These are phyloP conservation scores for Fusarium temperatum DNA, from an alignment of 2,329 filamentous ascomycete species.

Conservation along the genomic window DNA sequence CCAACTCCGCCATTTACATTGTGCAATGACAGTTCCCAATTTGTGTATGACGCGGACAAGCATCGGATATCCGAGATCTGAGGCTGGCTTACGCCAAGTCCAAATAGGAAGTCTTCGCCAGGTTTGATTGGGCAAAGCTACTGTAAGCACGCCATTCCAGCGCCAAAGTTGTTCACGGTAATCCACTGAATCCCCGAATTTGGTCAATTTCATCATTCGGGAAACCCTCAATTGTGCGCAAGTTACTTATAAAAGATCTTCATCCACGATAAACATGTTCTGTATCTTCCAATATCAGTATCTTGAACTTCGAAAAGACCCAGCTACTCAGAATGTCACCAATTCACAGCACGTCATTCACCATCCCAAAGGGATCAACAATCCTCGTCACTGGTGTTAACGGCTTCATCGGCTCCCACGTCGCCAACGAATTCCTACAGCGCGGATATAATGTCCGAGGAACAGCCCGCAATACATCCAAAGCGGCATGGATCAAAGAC, in stretches of 20 bases:
- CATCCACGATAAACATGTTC: fast-evolving
- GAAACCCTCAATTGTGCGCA: not conserved
- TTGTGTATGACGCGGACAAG: not conserved
- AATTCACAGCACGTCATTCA: not conserved
- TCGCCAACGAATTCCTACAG: not conserved
- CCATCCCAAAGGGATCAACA: not conserved
- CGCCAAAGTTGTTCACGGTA: not conserved
- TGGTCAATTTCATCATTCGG: not conserved
- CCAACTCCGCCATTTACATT: fast-evolving
- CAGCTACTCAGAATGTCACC: not conserved
- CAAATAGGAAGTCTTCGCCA: fast-evolving
- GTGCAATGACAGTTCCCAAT: fast-evolving
- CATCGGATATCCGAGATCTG: not conserved
- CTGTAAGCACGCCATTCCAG: not conserved
- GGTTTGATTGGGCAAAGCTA: not conserved
- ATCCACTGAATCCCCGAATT: not conserved
- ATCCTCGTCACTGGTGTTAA: not conserved
- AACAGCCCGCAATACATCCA: not conserved
- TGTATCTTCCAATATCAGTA: fast-evolving
- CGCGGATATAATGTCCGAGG: not conserved
- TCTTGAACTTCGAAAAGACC: no score
- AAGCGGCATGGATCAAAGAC: not conserved
- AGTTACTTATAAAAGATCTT: fast-evolving
- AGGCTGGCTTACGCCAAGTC: not conserved
- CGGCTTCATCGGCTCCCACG: not conserved